Conservation (phyloP, 1,284 basidiomycete species). For the Cryptococcus neoformans region DNA sequence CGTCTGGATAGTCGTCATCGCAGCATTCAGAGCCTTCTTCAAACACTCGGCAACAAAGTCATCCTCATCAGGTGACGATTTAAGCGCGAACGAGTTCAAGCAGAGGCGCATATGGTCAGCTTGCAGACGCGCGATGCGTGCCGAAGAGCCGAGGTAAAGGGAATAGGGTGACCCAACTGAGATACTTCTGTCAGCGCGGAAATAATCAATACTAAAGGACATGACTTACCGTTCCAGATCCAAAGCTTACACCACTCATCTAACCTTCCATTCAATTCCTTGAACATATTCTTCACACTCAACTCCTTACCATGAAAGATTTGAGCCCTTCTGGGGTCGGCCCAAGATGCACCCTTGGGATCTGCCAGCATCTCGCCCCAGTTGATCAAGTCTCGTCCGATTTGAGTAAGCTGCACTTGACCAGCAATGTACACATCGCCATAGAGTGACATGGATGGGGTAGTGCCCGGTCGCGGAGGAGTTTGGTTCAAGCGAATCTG, state of each 20-base stretch:
- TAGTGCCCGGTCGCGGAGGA: slow-evolving; percentile 21
- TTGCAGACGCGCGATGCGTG: slow-evolving; percentile 28
- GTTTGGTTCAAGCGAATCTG: slow-evolving; percentile 21
- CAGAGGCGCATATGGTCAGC: slow-evolving; percentile 37
- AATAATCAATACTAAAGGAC: neutral
- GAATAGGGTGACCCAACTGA: slow-evolving; percentile 28
- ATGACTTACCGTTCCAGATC: slow-evolving; percentile 30
- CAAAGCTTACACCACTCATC: slow-evolving; percentile 36
- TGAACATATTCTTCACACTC: slow-evolving; percentile 24
- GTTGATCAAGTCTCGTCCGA: slow-evolving; percentile 31
- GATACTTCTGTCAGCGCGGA: neutral
- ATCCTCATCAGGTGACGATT: slow-evolving; percentile 23
- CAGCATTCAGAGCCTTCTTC: slow-evolving; percentile 32
- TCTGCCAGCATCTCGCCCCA: slow-evolving; percentile 31
- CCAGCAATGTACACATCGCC: slow-evolving; percentile 37
- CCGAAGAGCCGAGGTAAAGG: slow-evolving; percentile 31
- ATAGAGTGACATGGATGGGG: slow-evolving; percentile 21
- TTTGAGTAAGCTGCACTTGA: slow-evolving; percentile 32
- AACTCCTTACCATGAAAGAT: slow-evolving; percentile 19
- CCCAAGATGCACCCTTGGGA: slow-evolving; percentile 13
- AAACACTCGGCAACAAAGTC: slow-evolving; percentile 24
- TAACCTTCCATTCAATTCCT: slow-evolving; percentile 27
- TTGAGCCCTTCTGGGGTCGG: slow-evolving; percentile 18
- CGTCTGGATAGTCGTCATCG: slow-evolving; percentile 31
- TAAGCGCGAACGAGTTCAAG: slow-evolving; percentile 34